These are phyloP conservation scores for Chaetomium cochliodes DNA, from an alignment of 495 filamentous ascomycete genomes.

Conservation along the genomic window DNA sequence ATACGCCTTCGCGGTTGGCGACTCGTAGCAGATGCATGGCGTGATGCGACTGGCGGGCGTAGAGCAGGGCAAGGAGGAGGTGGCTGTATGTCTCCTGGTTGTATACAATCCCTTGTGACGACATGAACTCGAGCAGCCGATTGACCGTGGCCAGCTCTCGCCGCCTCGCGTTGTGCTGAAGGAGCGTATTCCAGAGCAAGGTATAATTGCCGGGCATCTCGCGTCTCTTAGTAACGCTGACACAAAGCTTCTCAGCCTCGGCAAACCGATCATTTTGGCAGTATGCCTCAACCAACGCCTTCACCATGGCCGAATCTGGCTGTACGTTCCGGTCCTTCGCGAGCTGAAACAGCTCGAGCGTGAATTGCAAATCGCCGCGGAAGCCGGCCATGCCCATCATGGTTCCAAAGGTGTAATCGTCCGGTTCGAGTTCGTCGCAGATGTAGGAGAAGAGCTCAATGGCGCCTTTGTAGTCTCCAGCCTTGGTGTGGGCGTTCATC, in stretches of 20 bases:
- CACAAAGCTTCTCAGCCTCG: conserved; percentile 61
- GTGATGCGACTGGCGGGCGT: conserved; percentile 59
- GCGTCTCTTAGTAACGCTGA: conserved; percentile 39
- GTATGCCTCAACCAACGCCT: conserved; percentile 65
- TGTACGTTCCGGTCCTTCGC: conserved; percentile 47
- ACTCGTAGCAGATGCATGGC: conserved; percentile 64
- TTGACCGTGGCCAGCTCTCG: conserved; percentile 62
- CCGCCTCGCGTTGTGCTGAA: conserved; percentile 64
- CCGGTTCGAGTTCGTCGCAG: conserved; percentile 47
- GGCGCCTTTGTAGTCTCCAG: conserved; percentile 62
- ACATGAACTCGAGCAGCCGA: conserved; percentile 63
- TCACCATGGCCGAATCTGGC: conserved; percentile 53
- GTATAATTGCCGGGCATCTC: conserved; percentile 47
- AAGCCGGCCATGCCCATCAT: conserved; percentile 68
- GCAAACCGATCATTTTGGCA: conserved; percentile 59
- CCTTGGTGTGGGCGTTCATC: conserved; percentile 65
- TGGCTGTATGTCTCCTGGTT: conserved; percentile 71
- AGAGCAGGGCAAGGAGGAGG: conserved; percentile 66
- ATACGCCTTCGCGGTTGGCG: conserved; percentile 56
- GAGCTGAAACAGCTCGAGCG: conserved; percentile 59
- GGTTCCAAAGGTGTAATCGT: conserved; percentile 63
- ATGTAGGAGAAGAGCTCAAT: conserved; percentile 60
- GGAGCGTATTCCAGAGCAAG: conserved; percentile 74
- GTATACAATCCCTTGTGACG: conserved; percentile 53
- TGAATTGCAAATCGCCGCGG: conserved; percentile 72